Evolutionary conservation across 495 filamentous ascomycete species (phyloP), one percentile per base, ranked within the genome.

Genomic region (Penicillium bialowiezense): DNA sequence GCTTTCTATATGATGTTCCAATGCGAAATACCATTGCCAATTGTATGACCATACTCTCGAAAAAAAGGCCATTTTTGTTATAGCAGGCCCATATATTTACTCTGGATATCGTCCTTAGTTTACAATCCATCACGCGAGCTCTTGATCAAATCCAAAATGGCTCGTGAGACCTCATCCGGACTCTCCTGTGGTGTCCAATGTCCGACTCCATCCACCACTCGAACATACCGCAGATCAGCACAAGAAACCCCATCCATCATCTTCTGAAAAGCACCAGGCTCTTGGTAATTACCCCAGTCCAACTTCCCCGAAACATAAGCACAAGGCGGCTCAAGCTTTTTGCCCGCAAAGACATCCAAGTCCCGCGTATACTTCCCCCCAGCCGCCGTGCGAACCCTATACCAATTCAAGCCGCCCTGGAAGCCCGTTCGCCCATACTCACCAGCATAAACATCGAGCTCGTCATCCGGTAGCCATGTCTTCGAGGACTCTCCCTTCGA

Each of bases 371-470:
- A 64, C 5, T 44, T 47, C 7, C 70, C 63, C 13, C 67, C 71
- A 14, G 75, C 65, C 44, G 74, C 75, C 6, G 78, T 87, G 42
- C 71, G 69, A 14, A 78, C 77, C 3, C 82, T 74, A 55, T 87
- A 89, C 84, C 84, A 87, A 52, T 86, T 88, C 61, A 88, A 58
- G 0, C 74, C 84, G 2, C 85, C 84, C 64, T 87, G 84, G 62
- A 87, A 89, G 0, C 81, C 81, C n/a, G 76, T 87, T n/a, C 85
- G 75, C 6, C 35, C 50, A 68, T 80, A 87, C 44, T 87, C 83
- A 8, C 63, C 55, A 24, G 73, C 76, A 63, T 87, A 89, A 5
- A 87, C 71, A 8, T 60, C 65, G 4, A 89, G 67, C 14, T 83
- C 84, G 0, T 76, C 65, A 33, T 74, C 69, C 1, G 75, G 57